Evolutionary conservation across 1,284 basidiomycete genomes (phyloP).

Genomic region (Omphalotus olearius): DNA sequence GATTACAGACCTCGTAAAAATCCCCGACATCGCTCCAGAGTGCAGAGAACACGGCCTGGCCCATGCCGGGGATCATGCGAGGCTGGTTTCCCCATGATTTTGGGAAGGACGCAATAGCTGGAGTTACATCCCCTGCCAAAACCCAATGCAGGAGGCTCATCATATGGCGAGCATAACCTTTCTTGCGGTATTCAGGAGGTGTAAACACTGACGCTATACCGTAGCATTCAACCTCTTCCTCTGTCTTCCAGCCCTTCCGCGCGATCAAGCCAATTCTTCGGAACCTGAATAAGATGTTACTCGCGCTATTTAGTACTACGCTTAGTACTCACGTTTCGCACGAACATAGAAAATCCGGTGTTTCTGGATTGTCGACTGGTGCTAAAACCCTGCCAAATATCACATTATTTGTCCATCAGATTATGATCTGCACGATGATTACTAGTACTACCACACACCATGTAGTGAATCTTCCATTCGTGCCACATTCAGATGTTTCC

Average conservation of each 20-base stretch:
- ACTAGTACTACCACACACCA: conserved; percentile 35
- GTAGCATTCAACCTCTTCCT: conserved; percentile 32
- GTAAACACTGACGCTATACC: conserved; percentile 50
- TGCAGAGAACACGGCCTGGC: conserved; percentile 41
- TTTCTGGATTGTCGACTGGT: conserved; percentile 32
- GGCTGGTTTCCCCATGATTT: conserved; percentile 31
- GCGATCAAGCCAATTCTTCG: conserved; percentile 26
- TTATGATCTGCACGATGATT: not conserved
- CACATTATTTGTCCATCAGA: not conserved
- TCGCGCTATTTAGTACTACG: not conserved
- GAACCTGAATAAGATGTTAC: conserved; percentile 22
- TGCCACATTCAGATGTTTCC: conserved; percentile 27
- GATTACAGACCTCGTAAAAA: conserved; percentile 49
- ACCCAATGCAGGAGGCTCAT: conserved; percentile 51
- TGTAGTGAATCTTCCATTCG: conserved; percentile 30
- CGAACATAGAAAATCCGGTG: conserved; percentile 36
- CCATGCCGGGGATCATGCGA: conserved; percentile 23
- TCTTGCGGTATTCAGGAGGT: conserved; percentile 35
- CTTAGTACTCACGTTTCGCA: conserved; percentile 34
- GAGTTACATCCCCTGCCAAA: conserved; percentile 24
- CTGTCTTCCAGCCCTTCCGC: not conserved
- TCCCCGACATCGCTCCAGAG: conserved; percentile 64
- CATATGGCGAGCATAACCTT: conserved; percentile 49
- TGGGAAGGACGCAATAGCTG: conserved; percentile 24
- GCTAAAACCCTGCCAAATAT: conserved; percentile 37